Evolutionary conservation across 257 asterid species (phyloP).

Genomic region (Phtheirospermum japonicum): DNA sequence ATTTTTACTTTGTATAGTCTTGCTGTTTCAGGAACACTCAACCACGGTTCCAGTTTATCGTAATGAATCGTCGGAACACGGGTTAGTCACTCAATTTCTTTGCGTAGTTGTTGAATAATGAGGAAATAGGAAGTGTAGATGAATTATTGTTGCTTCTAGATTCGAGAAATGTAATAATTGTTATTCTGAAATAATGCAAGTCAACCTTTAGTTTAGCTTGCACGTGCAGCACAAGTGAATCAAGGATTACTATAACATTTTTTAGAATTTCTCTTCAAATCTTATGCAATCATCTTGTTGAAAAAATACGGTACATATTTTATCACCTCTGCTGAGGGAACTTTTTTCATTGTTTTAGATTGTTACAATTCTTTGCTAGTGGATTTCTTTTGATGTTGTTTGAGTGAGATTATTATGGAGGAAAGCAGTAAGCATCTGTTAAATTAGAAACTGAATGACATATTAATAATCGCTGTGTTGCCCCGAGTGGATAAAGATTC

Average conservation of each 20-base stretch:
- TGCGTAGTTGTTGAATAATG: neutral
- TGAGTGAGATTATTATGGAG: neutral
- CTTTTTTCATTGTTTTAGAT: neutral
- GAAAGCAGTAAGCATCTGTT: neutral
- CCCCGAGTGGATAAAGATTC: neutral
- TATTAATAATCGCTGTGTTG: slow-evolving; percentile 6
- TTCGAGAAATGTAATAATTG: slow-evolving; percentile 15
- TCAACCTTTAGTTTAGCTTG: neutral
- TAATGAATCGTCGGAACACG: slow-evolving; percentile 70
- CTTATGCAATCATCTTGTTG: neutral
- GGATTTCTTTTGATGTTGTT: neutral
- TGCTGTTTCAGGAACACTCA: slow-evolving; percentile 59
- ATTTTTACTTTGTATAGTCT: slow-evolving; percentile 7
- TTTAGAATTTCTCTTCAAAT: neutral
- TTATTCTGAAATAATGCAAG: slow-evolving; percentile 6
- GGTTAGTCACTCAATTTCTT: slow-evolving; percentile 40
- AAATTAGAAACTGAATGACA: slow-evolving; percentile 1
- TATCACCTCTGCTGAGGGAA: neutral
- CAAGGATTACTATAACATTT: neutral
- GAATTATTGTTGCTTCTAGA: slow-evolving; percentile 9
- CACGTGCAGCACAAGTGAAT: slow-evolving; percentile 6
- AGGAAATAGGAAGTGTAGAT: neutral
- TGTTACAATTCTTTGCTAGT: neutral
- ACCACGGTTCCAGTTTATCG: slow-evolving; percentile 84
- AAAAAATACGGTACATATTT: neutral